These are phyloP conservation scores for Linnemannia exigua DNA, from an alignment of 192 early-diverging fungal genomes.

Conservation along the genomic window DNA sequence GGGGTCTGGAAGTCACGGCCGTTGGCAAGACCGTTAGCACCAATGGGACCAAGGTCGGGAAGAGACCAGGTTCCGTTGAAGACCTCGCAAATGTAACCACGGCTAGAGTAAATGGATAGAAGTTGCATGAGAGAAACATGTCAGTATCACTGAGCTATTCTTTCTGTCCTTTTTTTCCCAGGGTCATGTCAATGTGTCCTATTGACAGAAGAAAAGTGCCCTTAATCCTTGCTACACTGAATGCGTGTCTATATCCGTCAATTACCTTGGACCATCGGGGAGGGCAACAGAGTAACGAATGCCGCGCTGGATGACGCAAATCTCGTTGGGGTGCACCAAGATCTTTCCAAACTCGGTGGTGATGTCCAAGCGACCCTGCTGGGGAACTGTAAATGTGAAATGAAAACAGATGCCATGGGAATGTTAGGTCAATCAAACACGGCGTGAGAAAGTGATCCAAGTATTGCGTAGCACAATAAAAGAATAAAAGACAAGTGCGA, in stretches of 20 bases:
- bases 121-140: background rate
- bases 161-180: background rate
- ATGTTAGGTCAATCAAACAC: background rate
- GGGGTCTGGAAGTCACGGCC: slow-evolving; percentile 95
- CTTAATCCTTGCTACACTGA: background rate
- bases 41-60: slow-evolving; percentile 95
- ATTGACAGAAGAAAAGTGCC: background rate
- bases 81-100: slow-evolving; percentile 94
- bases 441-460: background rate
- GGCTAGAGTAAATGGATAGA: slow-evolving; percentile 62
- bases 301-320: slow-evolving; percentile 93
- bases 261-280: slow-evolving; percentile 80
- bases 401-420: background rate
- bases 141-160: background rate
- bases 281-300: slow-evolving; percentile 88
- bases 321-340: slow-evolving; percentile 88
- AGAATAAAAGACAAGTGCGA: background rate
- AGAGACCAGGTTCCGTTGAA: slow-evolving; percentile 93
- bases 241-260: too few relatives aligned
- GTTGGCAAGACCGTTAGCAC: slow-evolving; percentile 95
- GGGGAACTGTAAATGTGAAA: slow-evolving; percentile 78
- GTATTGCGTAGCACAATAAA: background rate
- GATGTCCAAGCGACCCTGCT: slow-evolving; percentile 91
- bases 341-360: slow-evolving; percentile 93
- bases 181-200: too few relatives aligned